Evolutionary conservation across 2,329 filamentous ascomycete species (phyloP).

Genomic region (Spiromastix sp.): DNA sequence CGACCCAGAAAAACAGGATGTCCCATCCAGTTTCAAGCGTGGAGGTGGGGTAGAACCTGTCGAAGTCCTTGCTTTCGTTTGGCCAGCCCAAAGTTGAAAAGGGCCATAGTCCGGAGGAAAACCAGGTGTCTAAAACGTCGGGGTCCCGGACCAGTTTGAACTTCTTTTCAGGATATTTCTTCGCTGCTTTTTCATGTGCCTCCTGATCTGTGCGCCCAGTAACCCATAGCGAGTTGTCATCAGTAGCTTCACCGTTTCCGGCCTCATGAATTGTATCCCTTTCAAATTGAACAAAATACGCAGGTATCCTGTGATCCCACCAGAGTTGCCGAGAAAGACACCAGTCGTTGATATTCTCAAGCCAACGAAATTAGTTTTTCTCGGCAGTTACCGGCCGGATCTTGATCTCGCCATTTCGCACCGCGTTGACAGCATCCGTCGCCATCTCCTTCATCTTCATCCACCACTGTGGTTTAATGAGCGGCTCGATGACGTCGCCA

Average conservation of each 20-base stretch:
- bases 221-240: slow-evolving; percentile 52
- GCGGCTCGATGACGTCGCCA: slow-evolving; percentile 76
- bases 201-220: slow-evolving; percentile 63
- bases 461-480: slow-evolving; percentile 91
- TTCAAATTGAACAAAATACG: slow-evolving; percentile 67
- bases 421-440: slow-evolving; percentile 60
- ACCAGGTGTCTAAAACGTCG: slow-evolving; percentile 85
- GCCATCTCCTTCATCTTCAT: slow-evolving; percentile 73
- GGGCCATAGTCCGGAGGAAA: slow-evolving; percentile 78
- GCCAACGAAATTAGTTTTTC: slow-evolving; percentile 70
- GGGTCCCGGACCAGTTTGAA: slow-evolving; percentile 67
- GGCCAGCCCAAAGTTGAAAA: slow-evolving; percentile 83
- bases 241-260: slow-evolving; percentile 15
- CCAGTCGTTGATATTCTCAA: slow-evolving; percentile 75
- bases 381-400: slow-evolving; percentile 66
- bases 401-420: slow-evolving; percentile 64
- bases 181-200: slow-evolving; percentile 61
- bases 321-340: slow-evolving; percentile 77
- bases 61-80: slow-evolving; percentile 58
- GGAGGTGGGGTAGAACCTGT: slow-evolving; percentile 68
- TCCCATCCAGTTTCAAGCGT: slow-evolving; percentile 86
- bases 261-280: slow-evolving; percentile 48
- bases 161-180: slow-evolving; percentile 61
- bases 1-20: slow-evolving; percentile 82
- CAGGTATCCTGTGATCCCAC: slow-evolving; percentile 85